phyloP scores from a whole-genome alignment of 192 early-diverging fungal species.

The Kappamyces sp. region DNA sequence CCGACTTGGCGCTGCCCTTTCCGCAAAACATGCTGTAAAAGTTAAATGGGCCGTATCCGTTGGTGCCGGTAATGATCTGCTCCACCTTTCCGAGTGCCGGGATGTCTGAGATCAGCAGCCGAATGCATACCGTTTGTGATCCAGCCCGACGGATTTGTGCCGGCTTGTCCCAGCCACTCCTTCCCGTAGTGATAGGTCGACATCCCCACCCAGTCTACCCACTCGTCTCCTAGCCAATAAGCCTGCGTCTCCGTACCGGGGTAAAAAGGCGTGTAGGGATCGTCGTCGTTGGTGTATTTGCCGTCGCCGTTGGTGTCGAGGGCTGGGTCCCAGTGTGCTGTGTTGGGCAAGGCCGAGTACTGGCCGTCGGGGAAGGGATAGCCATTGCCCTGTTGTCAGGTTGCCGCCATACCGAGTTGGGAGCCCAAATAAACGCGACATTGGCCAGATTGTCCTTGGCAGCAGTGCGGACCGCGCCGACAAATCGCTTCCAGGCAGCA shows the following conservation, averaged over 20 bases:
- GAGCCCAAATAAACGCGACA: conserved; percentile 30
- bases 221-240: conserved; percentile 44
- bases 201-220: conserved; percentile 43
- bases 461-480: conserved; percentile 20
- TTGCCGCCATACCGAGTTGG: too few relatives aligned
- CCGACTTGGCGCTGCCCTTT: conserved; percentile 15
- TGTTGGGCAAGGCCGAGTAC: too few relatives aligned
- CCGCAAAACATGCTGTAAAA: conserved; percentile 36
- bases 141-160: too few relatives aligned
- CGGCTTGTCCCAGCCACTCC: conserved; percentile 24
- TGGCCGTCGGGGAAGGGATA: conserved; percentile 23
- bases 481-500: conserved; percentile 20
- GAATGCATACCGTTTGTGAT: too few relatives aligned
- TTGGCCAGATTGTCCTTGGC: conserved; percentile 14
- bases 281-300: conserved; percentile 27
- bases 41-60: conserved; percentile 3
- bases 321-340: too few relatives aligned
- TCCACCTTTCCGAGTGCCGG: conserved; percentile 21
- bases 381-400: too few relatives aligned
- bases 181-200: conserved; percentile 35
- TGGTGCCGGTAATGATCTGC: conserved; percentile 21
- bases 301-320: conserved; percentile 48
- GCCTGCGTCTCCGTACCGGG: too few relatives aligned
- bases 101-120: too few relatives aligned
- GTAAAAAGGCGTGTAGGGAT: conserved; percentile 45